These are phyloP conservation scores for Cordia subcordata DNA, from an alignment of 257 asterid species.

Conservation along the genomic window DNA sequence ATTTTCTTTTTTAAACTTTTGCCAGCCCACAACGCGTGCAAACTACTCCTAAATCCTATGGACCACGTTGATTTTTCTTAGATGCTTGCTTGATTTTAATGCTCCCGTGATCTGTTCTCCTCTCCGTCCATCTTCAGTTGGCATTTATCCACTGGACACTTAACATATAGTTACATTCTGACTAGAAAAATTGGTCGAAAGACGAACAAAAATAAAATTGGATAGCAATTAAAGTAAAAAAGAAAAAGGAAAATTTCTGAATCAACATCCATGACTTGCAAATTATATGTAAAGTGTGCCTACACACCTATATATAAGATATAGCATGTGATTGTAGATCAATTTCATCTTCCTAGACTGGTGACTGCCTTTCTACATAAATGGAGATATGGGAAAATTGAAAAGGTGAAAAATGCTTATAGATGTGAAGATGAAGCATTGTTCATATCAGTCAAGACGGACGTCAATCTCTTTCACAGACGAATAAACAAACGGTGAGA, in stretches of 20 bases:
- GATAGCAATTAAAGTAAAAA: too few relatives aligned
- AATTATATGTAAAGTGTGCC: too few relatives aligned
- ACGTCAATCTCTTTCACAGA: too few relatives aligned
- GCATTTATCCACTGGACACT: slow-evolving; percentile 10
- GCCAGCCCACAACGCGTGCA: slow-evolving; percentile 16
- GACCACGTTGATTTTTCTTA: slow-evolving; percentile 43
- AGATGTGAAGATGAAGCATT: too few relatives aligned
- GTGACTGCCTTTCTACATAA: slow-evolving; percentile 9
- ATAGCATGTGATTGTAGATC: too few relatives aligned
- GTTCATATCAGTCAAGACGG: too few relatives aligned
- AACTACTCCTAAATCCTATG: slow-evolving; percentile 12
- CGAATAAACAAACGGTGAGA: too few relatives aligned
- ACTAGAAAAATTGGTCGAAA: not conserved
- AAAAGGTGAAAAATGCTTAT: too few relatives aligned
- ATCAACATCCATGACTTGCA: too few relatives aligned
- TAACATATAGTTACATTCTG: not conserved
- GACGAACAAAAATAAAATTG: too few relatives aligned
- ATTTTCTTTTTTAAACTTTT: not conserved
- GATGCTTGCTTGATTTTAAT: slow-evolving; percentile 18
- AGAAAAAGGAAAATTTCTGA: not conserved
- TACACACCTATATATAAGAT: too few relatives aligned
- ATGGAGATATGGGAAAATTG: slow-evolving; percentile 22
- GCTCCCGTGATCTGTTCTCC: slow-evolving; percentile 26
- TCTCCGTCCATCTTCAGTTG: slow-evolving; percentile 14
- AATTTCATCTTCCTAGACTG: not conserved